These are phyloP conservation scores for Podila verticillata DNA, from an alignment of 192 early-diverging fungal species.

Conservation along the genomic window DNA sequence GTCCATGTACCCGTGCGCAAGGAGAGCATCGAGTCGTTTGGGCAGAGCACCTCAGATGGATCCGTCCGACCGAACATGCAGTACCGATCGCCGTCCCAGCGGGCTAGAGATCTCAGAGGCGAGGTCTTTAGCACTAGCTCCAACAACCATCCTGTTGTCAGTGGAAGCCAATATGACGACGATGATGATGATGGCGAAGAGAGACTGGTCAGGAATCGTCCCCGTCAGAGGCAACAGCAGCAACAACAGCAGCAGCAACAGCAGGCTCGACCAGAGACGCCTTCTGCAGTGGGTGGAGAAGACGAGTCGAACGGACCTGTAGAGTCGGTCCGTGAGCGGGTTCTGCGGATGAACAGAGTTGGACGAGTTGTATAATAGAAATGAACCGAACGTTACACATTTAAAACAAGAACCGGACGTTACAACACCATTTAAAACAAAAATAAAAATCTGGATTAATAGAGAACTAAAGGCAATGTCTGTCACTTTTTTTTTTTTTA, in stretches of 20 bases:
- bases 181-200: conserved; percentile 48
- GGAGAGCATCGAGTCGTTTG: neutral
- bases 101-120: conserved; percentile 2
- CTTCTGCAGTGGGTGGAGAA: neutral
- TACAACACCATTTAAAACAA: no score
- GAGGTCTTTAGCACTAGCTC: neutral
- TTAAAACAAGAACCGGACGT: no score
- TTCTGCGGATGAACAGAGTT: conserved; percentile 42
- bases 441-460: no score
- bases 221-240: neutral
- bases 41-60: neutral
- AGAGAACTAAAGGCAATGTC: no score
- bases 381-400: no score
- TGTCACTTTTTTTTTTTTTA: no score
- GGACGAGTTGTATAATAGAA: conserved; percentile 15
- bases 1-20: neutral
- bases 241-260: neutral
- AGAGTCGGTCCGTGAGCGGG: conserved; percentile 40
- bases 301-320: conserved; percentile 1
- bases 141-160: neutral
- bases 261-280: neutral
- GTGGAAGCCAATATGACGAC: conserved; percentile 1
- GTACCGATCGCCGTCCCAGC: conserved; percentile 30
- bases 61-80: conserved; percentile 3
- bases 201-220: conserved; percentile 27